Evolutionary conservation across 495 filamentous ascomycete species (phyloP).

Genomic region (Annulohypoxylon stygium): DNA sequence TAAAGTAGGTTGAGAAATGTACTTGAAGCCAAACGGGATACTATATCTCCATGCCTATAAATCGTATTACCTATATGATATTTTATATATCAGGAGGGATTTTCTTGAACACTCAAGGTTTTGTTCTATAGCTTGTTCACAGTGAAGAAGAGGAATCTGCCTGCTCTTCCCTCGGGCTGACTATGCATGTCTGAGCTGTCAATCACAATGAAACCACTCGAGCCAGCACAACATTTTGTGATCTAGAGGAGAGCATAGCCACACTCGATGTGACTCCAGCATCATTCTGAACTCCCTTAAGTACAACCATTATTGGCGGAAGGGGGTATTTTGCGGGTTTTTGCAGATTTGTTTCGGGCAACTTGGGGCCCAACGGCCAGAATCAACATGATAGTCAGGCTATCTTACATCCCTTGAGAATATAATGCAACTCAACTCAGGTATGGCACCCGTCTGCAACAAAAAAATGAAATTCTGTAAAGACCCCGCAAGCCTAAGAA

Average conservation of each 20-base stretch:
- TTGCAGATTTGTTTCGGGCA: neutral
- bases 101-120: too few relatives aligned
- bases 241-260: slow-evolving; percentile 18
- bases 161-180: neutral
- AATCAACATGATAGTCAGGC: neutral
- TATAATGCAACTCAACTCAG: neutral
- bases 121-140: neutral
- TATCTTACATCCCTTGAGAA: neutral
- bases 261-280: neutral
- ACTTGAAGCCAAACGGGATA: too few relatives aligned
- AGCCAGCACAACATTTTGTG: slow-evolving; percentile 1
- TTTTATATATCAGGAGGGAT: too few relatives aligned
- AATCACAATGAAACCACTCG: neutral
- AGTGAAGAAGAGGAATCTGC: neutral
- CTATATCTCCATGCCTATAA: too few relatives aligned
- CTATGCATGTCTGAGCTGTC: neutral
- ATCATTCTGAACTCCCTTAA: neutral
- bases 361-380: too few relatives aligned
- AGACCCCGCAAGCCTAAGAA: neutral
- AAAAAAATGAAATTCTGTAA: neutral
- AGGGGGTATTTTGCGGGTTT: neutral
- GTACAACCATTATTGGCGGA: neutral
- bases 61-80: too few relatives aligned
- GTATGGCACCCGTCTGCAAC: neutral
- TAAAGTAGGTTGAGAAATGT: too few relatives aligned